Percentiles rank a stretch among this genome's conserved stretches.
phyloP scores from a whole-genome alignment of 73 alveolate species.

The Stentor coeruleus region DNA sequence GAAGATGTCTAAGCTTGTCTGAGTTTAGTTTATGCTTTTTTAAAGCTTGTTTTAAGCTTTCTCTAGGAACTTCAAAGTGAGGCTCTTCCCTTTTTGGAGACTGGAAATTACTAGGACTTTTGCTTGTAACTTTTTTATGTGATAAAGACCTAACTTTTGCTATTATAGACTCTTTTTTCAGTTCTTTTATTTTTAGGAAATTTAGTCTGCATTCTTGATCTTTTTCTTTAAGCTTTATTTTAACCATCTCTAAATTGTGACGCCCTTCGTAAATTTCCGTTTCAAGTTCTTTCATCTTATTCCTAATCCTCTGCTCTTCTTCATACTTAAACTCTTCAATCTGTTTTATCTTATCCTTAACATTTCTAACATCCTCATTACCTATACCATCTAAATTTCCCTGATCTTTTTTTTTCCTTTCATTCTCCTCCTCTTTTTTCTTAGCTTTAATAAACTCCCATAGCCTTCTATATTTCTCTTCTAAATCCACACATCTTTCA shows the following conservation, averaged over 20 bases:
- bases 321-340: neutral
- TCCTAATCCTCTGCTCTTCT: neutral
- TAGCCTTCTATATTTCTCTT: neutral
- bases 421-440: neutral
- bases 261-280: neutral
- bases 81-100: neutral
- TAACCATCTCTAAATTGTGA: neutral
- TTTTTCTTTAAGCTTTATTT: slow-evolving; percentile 9
- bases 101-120: neutral
- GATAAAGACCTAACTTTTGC: neutral
- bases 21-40: neutral
- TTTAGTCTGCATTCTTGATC: slow-evolving; percentile 11
- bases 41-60: neutral
- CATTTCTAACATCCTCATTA: neutral
- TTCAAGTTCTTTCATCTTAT: neutral
- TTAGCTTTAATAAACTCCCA: neutral
- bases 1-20: neutral
- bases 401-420: neutral
- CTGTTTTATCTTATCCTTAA: neutral
- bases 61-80: neutral
- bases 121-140: neutral
- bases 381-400: neutral
- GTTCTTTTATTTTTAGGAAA: neutral
- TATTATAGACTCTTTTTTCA: neutral
- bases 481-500: slow-evolving; percentile 14